phyloP scores from a whole-genome alignment of 2,329 filamentous ascomycete species.

The Hypomyces rosellus region DNA sequence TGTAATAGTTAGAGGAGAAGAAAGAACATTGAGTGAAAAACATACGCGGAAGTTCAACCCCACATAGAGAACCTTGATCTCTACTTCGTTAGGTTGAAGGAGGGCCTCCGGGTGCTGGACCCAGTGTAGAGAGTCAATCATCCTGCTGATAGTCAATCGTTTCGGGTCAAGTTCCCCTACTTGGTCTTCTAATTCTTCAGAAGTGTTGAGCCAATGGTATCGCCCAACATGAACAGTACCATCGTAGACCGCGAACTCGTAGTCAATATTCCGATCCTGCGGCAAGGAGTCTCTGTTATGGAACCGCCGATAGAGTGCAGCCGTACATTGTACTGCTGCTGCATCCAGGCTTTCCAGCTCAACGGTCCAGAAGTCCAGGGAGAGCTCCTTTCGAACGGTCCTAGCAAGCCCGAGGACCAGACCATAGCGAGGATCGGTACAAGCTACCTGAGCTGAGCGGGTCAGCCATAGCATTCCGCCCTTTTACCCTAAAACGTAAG shows the following conservation, averaged over 20 bases:
- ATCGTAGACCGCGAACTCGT: neutral
- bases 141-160: neutral
- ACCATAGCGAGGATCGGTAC: conserved; percentile 8
- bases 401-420: conserved; percentile 5
- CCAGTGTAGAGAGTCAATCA: conserved; percentile 1
- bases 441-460: conserved; percentile 1
- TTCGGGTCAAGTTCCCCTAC: neutral
- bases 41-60: conserved; percentile 9
- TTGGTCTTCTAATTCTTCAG: neutral
- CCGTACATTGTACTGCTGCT: neutral
- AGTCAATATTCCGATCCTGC: neutral
- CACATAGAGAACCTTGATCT: neutral
- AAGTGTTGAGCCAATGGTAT: neutral
- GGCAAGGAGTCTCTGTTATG: neutral
- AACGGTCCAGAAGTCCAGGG: conserved; percentile 4
- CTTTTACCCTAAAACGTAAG: conserved; percentile 13
- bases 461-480: conserved; percentile 11
- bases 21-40: too few species aligned
- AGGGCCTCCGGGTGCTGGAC: neutral
- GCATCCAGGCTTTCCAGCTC: conserved; percentile 4
- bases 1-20: neutral
- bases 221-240: neutral
- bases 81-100: neutral
- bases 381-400: conserved; percentile 1
- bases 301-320: neutral